A percentile compares a stretch with the other conserved stretches of the same genome.
phyloP scores from a whole-genome alignment of 768 basidiomycete genomes.

The Strobilomyces confusus region DNA sequence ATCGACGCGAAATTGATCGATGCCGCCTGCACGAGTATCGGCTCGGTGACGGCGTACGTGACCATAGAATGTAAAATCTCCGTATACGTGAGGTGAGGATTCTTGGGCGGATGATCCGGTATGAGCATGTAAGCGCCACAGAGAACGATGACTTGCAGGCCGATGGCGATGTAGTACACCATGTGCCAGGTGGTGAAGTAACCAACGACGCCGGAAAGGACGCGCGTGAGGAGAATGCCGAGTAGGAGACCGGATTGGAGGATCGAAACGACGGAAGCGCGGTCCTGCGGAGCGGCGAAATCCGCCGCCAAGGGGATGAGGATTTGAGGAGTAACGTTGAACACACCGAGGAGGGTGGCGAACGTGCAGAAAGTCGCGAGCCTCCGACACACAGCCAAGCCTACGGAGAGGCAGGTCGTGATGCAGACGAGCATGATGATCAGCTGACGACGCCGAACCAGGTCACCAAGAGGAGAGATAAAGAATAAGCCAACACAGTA shows the following conservation, averaged over 20 bases:
- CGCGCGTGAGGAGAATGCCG: constrained; percentile 27
- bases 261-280: constrained; percentile 26
- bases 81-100: constrained; percentile 34
- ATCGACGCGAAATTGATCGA: constrained; percentile 26
- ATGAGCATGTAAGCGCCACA: constrained; percentile 29
- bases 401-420: constrained; percentile 38
- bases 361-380: constrained; percentile 32
- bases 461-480: constrained; percentile 44
- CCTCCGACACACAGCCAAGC: constrained; percentile 35
- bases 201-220: constrained; percentile 38
- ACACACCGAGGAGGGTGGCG: constrained; percentile 35
- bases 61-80: constrained; percentile 37
- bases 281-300: constrained; percentile 32
- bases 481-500: constrained; percentile 36
- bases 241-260: constrained; percentile 31
- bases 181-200: constrained; percentile 39
- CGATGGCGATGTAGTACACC: constrained; percentile 42
- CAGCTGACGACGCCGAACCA: constrained; percentile 41
- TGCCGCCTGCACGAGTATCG: constrained; percentile 36
- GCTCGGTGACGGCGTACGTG: constrained; percentile 37
- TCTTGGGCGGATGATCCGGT: constrained; percentile 43
- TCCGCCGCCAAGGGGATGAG: constrained; percentile 44
- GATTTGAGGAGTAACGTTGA: constrained; percentile 39
- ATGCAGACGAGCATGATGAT: constrained; percentile 33
- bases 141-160: constrained; percentile 29